These are phyloP conservation scores for Termitomyces sp. DNA, from an alignment of 768 basidiomycete genomes.

Conservation along the genomic window DNA sequence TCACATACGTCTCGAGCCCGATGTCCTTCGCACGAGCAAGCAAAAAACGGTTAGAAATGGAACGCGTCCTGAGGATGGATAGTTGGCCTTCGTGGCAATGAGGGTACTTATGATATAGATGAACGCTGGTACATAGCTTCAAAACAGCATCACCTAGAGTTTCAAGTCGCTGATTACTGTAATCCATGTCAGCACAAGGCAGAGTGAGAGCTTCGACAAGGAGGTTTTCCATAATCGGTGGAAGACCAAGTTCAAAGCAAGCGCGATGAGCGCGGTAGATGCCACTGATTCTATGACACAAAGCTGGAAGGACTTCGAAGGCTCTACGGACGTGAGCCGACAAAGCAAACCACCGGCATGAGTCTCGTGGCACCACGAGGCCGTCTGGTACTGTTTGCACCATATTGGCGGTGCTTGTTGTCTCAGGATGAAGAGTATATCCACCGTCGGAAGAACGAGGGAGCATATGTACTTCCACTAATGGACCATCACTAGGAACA, in stretches of 20 bases:
- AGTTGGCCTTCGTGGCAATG: constrained; percentile 83
- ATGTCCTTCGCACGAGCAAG: constrained; percentile 60
- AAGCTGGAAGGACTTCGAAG: constrained; percentile 56
- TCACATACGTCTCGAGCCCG: constrained; percentile 58
- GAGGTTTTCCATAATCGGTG: constrained; percentile 48
- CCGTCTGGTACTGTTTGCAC: constrained; percentile 17
- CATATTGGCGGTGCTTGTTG: constrained; percentile 5
- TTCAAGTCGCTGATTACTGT: constrained; percentile 82
- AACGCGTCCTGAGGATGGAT: constrained; percentile 52
- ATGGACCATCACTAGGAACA: constrained; percentile 51
- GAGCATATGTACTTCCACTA: constrained; percentile 50
- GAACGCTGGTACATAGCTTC: constrained; percentile 68
- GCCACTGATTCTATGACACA: constrained; percentile 63
- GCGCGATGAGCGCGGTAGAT: constrained; percentile 53
- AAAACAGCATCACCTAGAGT: constrained; percentile 84
- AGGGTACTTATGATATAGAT: constrained; percentile 72
- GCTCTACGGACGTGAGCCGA: constrained; percentile 41
- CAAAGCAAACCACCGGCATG: constrained; percentile 52
- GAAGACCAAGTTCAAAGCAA: constrained; percentile 51
- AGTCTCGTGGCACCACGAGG: constrained; percentile 32
- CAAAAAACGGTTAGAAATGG: constrained; percentile 67
- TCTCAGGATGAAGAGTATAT: constrained; percentile 24
- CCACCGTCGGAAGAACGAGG: constrained; percentile 34
- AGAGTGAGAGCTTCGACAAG: constrained; percentile 74
- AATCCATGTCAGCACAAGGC: constrained; percentile 55